Conservation (phyloP, 345 rosid genomes). For the Mercurialis annua region DNA sequence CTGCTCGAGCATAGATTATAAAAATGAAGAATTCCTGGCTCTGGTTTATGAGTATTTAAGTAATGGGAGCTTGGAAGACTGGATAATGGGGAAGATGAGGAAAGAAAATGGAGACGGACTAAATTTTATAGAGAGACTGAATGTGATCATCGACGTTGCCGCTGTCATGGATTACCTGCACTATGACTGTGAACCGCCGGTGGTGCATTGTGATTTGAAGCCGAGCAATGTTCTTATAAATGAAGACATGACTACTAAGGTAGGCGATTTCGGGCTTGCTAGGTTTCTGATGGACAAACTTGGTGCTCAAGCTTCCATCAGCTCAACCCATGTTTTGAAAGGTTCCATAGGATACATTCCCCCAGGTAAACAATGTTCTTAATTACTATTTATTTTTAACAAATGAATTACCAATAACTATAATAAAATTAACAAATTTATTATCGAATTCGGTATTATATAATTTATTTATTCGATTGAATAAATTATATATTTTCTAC, state of each 20-base stretch:
- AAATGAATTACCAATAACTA: too few relatives aligned
- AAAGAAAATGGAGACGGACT: slow-evolving; percentile 31
- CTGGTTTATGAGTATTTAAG: slow-evolving; percentile 45
- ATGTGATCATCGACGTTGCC: slow-evolving; percentile 45
- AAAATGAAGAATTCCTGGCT: slow-evolving; percentile 45
- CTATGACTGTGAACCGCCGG: slow-evolving; percentile 39
- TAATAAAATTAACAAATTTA: too few relatives aligned
- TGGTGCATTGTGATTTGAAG: slow-evolving; percentile 59
- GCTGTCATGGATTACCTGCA: slow-evolving; percentile 49
- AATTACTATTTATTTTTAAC: too few relatives aligned
- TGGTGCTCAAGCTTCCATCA: slow-evolving; percentile 26
- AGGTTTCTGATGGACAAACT: slow-evolving; percentile 26
- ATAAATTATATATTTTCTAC: too few relatives aligned
- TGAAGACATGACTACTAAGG: slow-evolving; percentile 47
- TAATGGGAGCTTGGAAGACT: slow-evolving; percentile 48
- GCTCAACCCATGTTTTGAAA: slow-evolving; percentile 35
- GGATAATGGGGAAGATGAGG: slow-evolving; percentile 39
- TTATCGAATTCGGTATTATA: too few relatives aligned
- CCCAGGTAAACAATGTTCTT: slow-evolving; percentile 54
- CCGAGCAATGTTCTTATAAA: slow-evolving; percentile 40
- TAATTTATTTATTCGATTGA: too few relatives aligned
- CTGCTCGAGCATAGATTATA: slow-evolving; percentile 45
- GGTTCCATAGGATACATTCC: slow-evolving; percentile 56
- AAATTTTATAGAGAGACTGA: slow-evolving; percentile 40
- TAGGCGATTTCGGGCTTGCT: slow-evolving; percentile 57